Evolutionary conservation across 306 rosid genomes (phyloP), one percentile per base, ranked within the genome.

Genomic region (Quercus berberidifolia): DNA sequence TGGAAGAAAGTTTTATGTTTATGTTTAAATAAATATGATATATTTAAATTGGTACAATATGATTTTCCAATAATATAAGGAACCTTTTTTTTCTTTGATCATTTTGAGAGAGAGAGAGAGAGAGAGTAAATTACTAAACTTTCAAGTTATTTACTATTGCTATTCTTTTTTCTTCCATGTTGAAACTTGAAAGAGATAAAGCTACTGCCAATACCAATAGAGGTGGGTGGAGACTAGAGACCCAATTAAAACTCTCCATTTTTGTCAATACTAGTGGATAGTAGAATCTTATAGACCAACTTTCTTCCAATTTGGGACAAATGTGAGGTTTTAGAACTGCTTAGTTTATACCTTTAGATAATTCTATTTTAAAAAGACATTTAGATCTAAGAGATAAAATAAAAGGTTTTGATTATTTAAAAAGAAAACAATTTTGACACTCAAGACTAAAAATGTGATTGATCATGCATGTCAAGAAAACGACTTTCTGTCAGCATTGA

Each of bases 401-500:
- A 12, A 59, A 59, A 21, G 5, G 15, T 58, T 21, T 11, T 4
- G 17, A 59, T 10, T n/a, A 59, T 10, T 23, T 28, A 17, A 15
- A 6, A 28, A 31, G 7, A 17, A 2, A 2, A 64, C 1, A 6
- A 6, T 0, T 17, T 5, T 17, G 17, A 15, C 46, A 41, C 46
- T 8, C 46, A 41, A 41, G 46, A 41, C 46, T 18, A 3, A 64
- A 64, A 17, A 19, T 59, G 15, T 19, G 51, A 33, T 19, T 67
- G 51, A 9, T 65, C 54, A 15, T 38, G 55, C 67, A 19, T 8
- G 52, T 21, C n/a, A 35, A 67, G 74, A 77, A 67, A 52, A n/a
- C 15, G 64, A 76, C 58, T 8, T 35, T 30, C 52, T 76, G 80
- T 54, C 74, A 0, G 15, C 73, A 76, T 76, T 11, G 63, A 64